Evolutionary conservation across 257 asterid genomes (phyloP), one percentile per base, ranked within the genome.

Genomic region (Leptodermis oblonga): DNA sequence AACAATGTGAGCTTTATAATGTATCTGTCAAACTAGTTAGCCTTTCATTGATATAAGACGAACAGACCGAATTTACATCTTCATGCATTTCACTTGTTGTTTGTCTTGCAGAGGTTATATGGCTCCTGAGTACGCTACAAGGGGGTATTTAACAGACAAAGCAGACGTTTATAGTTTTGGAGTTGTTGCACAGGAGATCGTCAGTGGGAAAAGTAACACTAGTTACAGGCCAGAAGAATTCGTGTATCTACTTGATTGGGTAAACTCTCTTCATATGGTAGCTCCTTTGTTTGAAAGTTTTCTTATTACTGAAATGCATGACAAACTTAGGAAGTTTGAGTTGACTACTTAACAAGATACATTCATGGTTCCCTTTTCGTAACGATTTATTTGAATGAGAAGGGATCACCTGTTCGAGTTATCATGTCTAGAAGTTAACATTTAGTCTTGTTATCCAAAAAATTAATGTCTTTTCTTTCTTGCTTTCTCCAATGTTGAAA

Each of bases 231-330:
- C 86, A 70, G 86, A 82, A 74, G 86, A 82, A 67, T 82, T 82
- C 73, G 86, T 82, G 4, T 82, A 82, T 77, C 86, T 82, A 60
- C 86, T 82, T 73, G 83, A 82, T 51, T 82, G 86, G 86, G 86
- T 82, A 81, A 77, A 13, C 37, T 46, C 62, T 39, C 20, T 4
- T n/a, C n/a, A n/a, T n/a, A n/a, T n/a, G n/a, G n/a, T n/a, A n/a
- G n/a, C n/a, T n/a, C n/a, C n/a, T n/a, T n/a, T n/a, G n/a, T n/a
- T n/a, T n/a, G n/a, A n/a, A n/a, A n/a, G n/a, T n/a, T n/a, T n/a
- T n/a, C n/a, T n/a, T n/a, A n/a, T n/a, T n/a, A n/a, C n/a, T n/a
- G n/a, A n/a, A n/a, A n/a, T n/a, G n/a, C n/a, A n/a, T n/a, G n/a
- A n/a, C n/a, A n/a, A n/a, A n/a, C n/a, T n/a, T n/a, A n/a, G n/a